Conservation (phyloP, 345 rosid species). For the Aegle marmelos region DNA sequence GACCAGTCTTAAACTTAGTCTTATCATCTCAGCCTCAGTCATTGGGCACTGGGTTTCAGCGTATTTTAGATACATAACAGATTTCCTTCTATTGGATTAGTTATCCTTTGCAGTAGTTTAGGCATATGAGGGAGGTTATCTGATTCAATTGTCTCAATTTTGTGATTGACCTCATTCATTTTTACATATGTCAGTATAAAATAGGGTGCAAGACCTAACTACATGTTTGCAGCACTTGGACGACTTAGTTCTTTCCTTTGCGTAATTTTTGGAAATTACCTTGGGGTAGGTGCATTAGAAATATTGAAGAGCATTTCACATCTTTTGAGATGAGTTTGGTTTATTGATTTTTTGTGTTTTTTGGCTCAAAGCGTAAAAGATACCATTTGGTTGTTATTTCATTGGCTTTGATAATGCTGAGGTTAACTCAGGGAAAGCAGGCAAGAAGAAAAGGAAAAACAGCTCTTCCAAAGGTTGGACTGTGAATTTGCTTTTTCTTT, state of each 20-base stretch:
- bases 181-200: not conserved
- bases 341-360: not conserved
- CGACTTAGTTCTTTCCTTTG: not conserved
- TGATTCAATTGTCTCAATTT: not conserved
- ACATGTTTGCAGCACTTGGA: too few relatives aligned
- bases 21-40: not conserved
- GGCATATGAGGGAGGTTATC: not conserved
- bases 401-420: not conserved
- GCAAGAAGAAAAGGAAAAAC: constrained; percentile 62
- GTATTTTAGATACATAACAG: not conserved
- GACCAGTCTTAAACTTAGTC: not conserved
- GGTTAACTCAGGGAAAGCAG: constrained; percentile 36
- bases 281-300: not conserved
- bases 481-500: not conserved
- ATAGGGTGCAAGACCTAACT: too few relatives aligned
- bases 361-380: not conserved
- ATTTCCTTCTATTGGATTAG: too few relatives aligned
- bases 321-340: not conserved
- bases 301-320: not conserved
- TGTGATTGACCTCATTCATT: not conserved
- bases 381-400: not conserved
- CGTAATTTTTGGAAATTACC: not conserved
- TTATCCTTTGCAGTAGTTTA: not conserved
- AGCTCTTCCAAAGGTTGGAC: constrained; percentile 59
- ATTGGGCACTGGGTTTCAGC: not conserved